Evolutionary conservation across 768 basidiomycete species (phyloP).

Genomic region (Pleurotus sapidus): DNA sequence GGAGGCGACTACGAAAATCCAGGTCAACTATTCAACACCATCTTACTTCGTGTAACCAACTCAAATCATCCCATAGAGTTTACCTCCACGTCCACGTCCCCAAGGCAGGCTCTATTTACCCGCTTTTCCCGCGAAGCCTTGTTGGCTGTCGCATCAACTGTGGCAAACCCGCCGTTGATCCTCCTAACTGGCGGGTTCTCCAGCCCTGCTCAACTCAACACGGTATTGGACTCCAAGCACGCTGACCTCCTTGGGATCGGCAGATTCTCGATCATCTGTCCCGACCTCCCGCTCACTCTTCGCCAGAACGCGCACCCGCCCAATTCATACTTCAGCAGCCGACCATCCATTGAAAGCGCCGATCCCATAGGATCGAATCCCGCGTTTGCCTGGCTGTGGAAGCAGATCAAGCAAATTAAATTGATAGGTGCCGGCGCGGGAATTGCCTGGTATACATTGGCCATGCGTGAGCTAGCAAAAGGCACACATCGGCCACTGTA

Average conservation of each 20-base stretch:
- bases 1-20: slow-evolving; percentile 85
- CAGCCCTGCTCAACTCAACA: slow-evolving; percentile 51
- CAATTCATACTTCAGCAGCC: slow-evolving; percentile 30
- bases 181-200: slow-evolving; percentile 81
- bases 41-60: neutral
- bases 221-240: slow-evolving; percentile 50
- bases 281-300: slow-evolving; percentile 51
- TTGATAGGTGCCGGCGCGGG: slow-evolving; percentile 63
- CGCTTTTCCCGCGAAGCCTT: slow-evolving; percentile 61
- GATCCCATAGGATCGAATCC: slow-evolving; percentile 6
- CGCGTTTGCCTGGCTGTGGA: slow-evolving; percentile 25
- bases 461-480: slow-evolving; percentile 40
- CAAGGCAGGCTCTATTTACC: slow-evolving; percentile 73
- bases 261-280: slow-evolving; percentile 59
- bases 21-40: slow-evolving; percentile 34
- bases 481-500: neutral
- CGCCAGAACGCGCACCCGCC: slow-evolving; percentile 9
- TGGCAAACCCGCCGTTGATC: slow-evolving; percentile 49
- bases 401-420: slow-evolving; percentile 41
- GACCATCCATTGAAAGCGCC: slow-evolving; percentile 28
- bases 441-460: slow-evolving; percentile 67
- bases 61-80: slow-evolving; percentile 35
- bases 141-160: slow-evolving; percentile 33
- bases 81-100: slow-evolving; percentile 22
- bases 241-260: slow-evolving; percentile 80